Base-by-base conservation (phyloP, 495 filamentous ascomycete species). In the Aspergillus sparsus region DNA sequence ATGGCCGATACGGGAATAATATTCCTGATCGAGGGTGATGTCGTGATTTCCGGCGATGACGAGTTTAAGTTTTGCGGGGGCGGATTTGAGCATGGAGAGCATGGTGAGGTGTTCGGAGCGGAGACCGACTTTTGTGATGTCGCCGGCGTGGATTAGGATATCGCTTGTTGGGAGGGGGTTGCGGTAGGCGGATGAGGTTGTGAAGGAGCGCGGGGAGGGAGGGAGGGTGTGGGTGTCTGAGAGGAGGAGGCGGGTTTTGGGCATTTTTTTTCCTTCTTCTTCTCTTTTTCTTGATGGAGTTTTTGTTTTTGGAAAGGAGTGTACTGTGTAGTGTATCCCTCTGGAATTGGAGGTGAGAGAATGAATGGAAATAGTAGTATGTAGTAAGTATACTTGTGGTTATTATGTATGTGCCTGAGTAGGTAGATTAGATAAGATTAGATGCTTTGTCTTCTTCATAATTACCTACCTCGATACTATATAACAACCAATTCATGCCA, bases 41-140 rank as follows among this genome's bases (percentile, higher is more conserved):
- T 93, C 90, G 71, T 93, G 90, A 69, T 93, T 93, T 0, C 90
- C 90, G 1, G 90, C 84, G 53, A 95, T 91, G 36, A 93, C 84
- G 37, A 95, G 73, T 60, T 93, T 95, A 6, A 92, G 71, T 16
- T 86, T 82, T 0, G 90, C 89, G 6, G 83, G 64, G 54, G 86
- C 81, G 0, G 53, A 62, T 13, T 68, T 66, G 12, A 94, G 74
- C 66, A 89, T 79, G 3, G 73, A 53, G 18, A 92, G 64, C 8
- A 78, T 74, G 7, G 63, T 57, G 12, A 75, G 68, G 64, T 86
- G 86, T 63, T 91, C 83, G 42, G 67, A 50, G 3, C 81, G 49
- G 12, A 79, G 78, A 2, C 88, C 89, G 53, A 82, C 70, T 56
- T 82, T 80, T 8, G 89, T 93, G 21, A 93, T 68, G 69, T 93